phyloP scores from a whole-genome alignment of 2,329 filamentous ascomycete species.

The Sclerotinia nivalis region DNA sequence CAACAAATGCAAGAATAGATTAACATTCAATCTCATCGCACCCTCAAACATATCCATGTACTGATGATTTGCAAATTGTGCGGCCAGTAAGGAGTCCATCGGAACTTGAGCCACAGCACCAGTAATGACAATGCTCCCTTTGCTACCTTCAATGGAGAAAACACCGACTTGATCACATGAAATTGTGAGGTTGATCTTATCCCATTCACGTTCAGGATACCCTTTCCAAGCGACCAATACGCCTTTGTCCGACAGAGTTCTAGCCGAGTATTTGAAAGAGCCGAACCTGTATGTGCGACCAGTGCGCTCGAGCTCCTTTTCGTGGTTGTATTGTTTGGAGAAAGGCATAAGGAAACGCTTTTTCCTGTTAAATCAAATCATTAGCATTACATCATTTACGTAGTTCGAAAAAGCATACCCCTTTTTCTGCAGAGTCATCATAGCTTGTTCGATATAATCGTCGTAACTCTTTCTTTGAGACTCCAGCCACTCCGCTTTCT shows the following conservation, averaged over 20 bases:
- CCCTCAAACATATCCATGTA: constrained; percentile 94
- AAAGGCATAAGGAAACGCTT: constrained; percentile 94
- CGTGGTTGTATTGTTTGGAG: constrained; percentile 98
- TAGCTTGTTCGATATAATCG: constrained; percentile 98
- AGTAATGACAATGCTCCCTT: constrained; percentile 92
- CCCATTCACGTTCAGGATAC: constrained; percentile 79
- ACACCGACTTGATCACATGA: constrained; percentile 91
- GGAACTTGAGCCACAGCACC: constrained; percentile 86
- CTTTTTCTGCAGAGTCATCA: constrained; percentile 96
- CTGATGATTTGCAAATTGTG: constrained; percentile 95
- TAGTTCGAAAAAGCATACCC: constrained; percentile 53
- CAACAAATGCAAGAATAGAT: constrained; percentile 90
- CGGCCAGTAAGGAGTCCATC: constrained; percentile 90
- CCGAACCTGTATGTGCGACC: constrained; percentile 97
- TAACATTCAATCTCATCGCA: constrained; percentile 86
- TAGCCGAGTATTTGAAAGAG: constrained; percentile 94
- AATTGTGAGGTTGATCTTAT: constrained; percentile 91
- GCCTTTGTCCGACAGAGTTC: constrained; percentile 86
- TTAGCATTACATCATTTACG: constrained; percentile 26
- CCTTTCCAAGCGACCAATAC: constrained; percentile 91
- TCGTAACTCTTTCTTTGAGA: constrained; percentile 97
- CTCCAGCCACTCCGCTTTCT: constrained; percentile 90
- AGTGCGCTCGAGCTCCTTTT: constrained; percentile 88
- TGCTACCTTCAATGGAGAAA: constrained; percentile 88
- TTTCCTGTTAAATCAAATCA: constrained; percentile 55